A percentile compares a stretch with the other conserved stretches of the same genome.
Evolutionary conservation across 305 asterid genomes (phyloP).

Genomic region (Fraxinus nigra): DNA sequence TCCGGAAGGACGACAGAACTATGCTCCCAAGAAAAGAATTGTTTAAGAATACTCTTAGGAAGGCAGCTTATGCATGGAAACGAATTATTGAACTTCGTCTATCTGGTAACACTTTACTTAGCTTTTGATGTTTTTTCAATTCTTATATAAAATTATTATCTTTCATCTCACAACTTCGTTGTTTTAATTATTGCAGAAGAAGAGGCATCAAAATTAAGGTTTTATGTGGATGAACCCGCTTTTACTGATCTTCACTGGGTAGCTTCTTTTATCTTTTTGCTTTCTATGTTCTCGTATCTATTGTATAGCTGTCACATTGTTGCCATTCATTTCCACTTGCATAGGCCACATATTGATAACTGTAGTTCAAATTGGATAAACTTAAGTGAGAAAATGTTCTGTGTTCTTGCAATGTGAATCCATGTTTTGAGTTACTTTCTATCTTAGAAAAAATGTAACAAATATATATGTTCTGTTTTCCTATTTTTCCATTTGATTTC

Average conservation of each 20-base stretch:
- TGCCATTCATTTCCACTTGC: neutral
- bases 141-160: slow-evolving; percentile 14
- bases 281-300: neutral
- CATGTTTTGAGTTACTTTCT: neutral
- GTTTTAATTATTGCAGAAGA: slow-evolving; percentile 56
- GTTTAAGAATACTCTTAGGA: slow-evolving; percentile 84
- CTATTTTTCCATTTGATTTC: neutral
- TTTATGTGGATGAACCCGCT: slow-evolving; percentile 87
- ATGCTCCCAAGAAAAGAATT: slow-evolving; percentile 82
- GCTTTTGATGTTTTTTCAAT: neutral
- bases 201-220: slow-evolving; percentile 75
- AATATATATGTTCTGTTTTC: neutral
- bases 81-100: slow-evolving; percentile 68
- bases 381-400: neutral
- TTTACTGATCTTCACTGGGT: slow-evolving; percentile 99
- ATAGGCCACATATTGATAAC: neutral
- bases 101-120: slow-evolving; percentile 42
- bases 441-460: neutral
- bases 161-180: slow-evolving; percentile 9
- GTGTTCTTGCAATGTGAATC: neutral
- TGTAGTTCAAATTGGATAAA: neutral
- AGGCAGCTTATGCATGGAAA: slow-evolving; percentile 85
- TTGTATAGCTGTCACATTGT: neutral
- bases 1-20: slow-evolving; percentile 73
- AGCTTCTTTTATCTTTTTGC: slow-evolving; percentile 12